phyloP scores from a whole-genome alignment of 2,329 filamentous ascomycete species.

The Biscogniauxia sp. region DNA sequence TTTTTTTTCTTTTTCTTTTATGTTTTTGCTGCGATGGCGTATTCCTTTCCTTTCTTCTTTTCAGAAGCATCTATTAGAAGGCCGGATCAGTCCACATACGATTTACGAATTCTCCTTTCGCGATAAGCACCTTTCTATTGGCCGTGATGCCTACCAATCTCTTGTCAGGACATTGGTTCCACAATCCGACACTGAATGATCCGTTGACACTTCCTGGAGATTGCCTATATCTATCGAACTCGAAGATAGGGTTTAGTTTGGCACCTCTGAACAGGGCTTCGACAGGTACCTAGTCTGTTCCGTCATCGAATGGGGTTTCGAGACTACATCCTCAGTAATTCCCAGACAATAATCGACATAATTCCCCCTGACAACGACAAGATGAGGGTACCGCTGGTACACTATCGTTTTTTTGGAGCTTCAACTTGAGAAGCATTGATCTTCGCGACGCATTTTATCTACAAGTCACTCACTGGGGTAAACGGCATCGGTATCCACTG shows the following conservation, averaged over 20 bases:
- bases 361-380: not conserved
- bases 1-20: too few species aligned
- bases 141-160: not conserved
- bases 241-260: not conserved
- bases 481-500: not conserved
- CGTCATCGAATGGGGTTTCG: not conserved
- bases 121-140: not conserved
- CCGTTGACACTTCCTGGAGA: not conserved
- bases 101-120: not conserved
- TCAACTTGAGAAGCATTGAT: not conserved
- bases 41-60: not conserved
- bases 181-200: not conserved
- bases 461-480: not conserved
- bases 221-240: not conserved
- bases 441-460: not conserved
- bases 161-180: not conserved
- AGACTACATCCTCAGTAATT: not conserved
- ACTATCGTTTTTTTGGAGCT: not conserved
- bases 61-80: not conserved
- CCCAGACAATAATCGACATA: not conserved
- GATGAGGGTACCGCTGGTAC: not conserved
- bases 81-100: not conserved
- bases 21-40: not conserved
- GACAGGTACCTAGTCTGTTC: not conserved
- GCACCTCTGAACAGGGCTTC: not conserved